Conservation (phyloP, 345 rosid genomes). For the Populus pruinosa region DNA sequence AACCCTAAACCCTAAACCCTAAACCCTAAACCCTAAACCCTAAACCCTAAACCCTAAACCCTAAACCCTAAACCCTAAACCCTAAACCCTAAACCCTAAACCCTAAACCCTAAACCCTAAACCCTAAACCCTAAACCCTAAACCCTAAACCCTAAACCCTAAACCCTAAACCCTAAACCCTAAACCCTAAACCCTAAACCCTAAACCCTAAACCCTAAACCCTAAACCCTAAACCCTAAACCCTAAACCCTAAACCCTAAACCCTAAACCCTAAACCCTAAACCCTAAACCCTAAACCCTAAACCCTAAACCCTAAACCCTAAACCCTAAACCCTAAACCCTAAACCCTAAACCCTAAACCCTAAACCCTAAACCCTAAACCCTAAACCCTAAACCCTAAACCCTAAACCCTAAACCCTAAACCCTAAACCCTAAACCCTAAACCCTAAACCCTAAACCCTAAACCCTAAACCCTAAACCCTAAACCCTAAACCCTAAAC, state of each 20-base stretch:
- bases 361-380: slow-evolving; percentile 25
- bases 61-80: slow-evolving; percentile 26
- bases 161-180: slow-evolving; percentile 25
- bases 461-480: slow-evolving; percentile 20
- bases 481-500: slow-evolving; percentile 19
- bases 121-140: slow-evolving; percentile 26
- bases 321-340: slow-evolving; percentile 20
- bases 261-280: slow-evolving; percentile 23
- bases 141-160: slow-evolving; percentile 19
- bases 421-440: slow-evolving; percentile 16
- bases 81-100: too few relatives aligned
- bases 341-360: slow-evolving; percentile 23
- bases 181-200: slow-evolving; percentile 24
- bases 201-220: slow-evolving; percentile 25
- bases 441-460: slow-evolving; percentile 18
- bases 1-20: slow-evolving; percentile 17
- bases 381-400: slow-evolving; percentile 10
- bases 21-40: slow-evolving; percentile 19
- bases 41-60: slow-evolving; percentile 27
- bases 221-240: slow-evolving; percentile 27
- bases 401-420: slow-evolving; percentile 3
- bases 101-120: too few relatives aligned
- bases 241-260: slow-evolving; percentile 32
- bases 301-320: not conserved
- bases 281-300: not conserved